Evolutionary conservation across 1,284 basidiomycete genomes (phyloP).

Genomic region (Chalciporus piperatoides): DNA sequence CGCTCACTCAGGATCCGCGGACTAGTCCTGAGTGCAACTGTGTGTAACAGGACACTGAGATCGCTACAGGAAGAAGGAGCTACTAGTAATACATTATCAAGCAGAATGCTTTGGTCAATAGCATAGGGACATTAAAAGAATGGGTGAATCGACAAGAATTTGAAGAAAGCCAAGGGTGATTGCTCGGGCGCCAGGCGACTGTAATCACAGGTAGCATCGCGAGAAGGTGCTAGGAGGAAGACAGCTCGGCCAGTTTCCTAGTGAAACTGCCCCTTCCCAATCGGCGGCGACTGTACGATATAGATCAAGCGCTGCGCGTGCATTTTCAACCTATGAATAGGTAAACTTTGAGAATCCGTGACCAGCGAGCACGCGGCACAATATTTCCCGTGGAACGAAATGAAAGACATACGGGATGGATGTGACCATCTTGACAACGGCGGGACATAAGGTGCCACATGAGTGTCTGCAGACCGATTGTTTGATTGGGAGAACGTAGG

Average conservation of each 20-base stretch:
- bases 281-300: constrained; percentile 64
- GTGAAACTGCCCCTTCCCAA: constrained; percentile 62
- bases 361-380: constrained; percentile 1
- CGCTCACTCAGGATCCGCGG: background rate
- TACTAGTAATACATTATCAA: constrained; percentile 26
- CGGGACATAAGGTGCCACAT: constrained; percentile 77
- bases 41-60: background rate
- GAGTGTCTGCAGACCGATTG: constrained; percentile 69
- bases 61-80: constrained; percentile 11
- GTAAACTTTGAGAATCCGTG: constrained; percentile 15
- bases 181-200: background rate
- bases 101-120: constrained; percentile 15
- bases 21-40: background rate
- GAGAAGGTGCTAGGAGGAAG: constrained; percentile 77
- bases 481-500: constrained; percentile 58
- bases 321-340: constrained; percentile 62
- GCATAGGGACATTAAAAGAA: constrained; percentile 8
- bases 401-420: constrained; percentile 57
- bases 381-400: background rate
- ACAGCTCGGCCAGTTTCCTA: constrained; percentile 67
- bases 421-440: constrained; percentile 64
- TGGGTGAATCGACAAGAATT: constrained; percentile 13
- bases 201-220: constrained; percentile 60
- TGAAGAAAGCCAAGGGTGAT: constrained; percentile 15
- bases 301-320: constrained; percentile 69